Conservation (phyloP, 192 early-diverging fungal species). For the Umbelopsis ramanniana region DNA sequence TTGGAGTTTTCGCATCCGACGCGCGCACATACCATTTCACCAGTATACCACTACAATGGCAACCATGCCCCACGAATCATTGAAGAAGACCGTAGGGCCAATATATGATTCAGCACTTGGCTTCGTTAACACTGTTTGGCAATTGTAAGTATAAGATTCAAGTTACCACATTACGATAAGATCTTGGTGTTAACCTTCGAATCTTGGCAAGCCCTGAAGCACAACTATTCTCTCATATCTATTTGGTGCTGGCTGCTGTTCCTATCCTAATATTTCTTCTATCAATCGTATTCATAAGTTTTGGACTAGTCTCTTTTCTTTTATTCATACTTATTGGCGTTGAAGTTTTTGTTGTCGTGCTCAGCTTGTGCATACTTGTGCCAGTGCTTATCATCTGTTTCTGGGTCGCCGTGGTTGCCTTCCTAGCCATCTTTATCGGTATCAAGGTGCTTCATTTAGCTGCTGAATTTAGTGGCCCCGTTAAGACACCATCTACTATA, state of each 20-base stretch:
- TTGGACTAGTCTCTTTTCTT: not conserved
- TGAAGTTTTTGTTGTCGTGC: not conserved
- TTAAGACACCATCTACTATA: not conserved
- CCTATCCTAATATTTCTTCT: not conserved
- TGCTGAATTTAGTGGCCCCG: not conserved
- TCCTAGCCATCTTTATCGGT: not conserved
- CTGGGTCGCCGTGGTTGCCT: not conserved
- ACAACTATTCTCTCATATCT: not conserved
- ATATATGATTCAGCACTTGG: not conserved
- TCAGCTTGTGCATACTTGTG: constrained; percentile 7
- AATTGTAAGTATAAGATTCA: constrained; percentile 3
- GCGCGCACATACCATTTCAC: not conserved
- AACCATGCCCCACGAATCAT: not conserved
- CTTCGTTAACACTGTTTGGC: not conserved
- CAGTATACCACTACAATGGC: not conserved
- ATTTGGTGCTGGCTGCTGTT: not conserved
- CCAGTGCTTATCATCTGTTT: not conserved
- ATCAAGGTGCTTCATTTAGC: constrained; percentile 7
- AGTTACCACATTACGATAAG: not conserved
- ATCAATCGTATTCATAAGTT: not conserved
- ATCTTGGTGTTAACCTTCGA: not conserved
- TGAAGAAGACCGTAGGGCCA: not conserved
- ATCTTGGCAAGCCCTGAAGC: constrained; percentile 2
- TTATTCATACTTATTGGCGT: not conserved
- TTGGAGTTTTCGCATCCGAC: no score